Percentiles rank a stretch among this genome's conserved stretches.
Evolutionary conservation across 192 early-diverging fungal species (phyloP).

Genomic region (Mortierella claussenii): DNA sequence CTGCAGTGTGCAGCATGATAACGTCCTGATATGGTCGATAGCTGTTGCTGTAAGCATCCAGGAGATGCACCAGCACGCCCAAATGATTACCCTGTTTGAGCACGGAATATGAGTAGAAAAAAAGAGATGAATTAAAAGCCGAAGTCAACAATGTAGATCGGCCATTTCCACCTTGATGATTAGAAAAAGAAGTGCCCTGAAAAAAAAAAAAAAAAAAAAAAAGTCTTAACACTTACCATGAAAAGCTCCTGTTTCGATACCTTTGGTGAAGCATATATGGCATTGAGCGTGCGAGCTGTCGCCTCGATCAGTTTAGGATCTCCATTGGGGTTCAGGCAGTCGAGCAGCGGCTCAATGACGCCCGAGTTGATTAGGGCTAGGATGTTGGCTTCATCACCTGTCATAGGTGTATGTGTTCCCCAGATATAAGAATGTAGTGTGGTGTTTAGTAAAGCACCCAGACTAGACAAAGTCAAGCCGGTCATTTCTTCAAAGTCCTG

Average conservation of each 20-base stretch:
- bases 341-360: slow-evolving; percentile 66
- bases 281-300: slow-evolving; percentile 70
- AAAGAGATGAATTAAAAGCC: too few species aligned
- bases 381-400: slow-evolving; percentile 73
- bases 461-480: not conserved
- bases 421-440: too few species aligned
- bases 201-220: not conserved
- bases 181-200: too few species aligned
- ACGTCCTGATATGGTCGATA: slow-evolving; percentile 42
- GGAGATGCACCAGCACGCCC: slow-evolving; percentile 57
- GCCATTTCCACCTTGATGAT: too few species aligned
- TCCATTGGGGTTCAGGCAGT: slow-evolving; percentile 49
- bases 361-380: slow-evolving; percentile 64
- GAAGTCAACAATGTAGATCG: too few species aligned
- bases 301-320: slow-evolving; percentile 73
- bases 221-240: slow-evolving; percentile 37
- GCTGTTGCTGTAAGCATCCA: slow-evolving; percentile 53
- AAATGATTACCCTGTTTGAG: slow-evolving; percentile 58
- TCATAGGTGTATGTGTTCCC: not conserved
- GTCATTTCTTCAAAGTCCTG: not conserved
- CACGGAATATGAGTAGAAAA: too few species aligned
- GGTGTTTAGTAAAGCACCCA: not conserved
- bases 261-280: slow-evolving; percentile 68
- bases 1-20: slow-evolving; percentile 62
- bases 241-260: slow-evolving; percentile 63